These are phyloP conservation scores for Thermomyces lanuginosus DNA, from an alignment of 2,329 filamentous ascomycete species.

Conservation along the genomic window DNA sequence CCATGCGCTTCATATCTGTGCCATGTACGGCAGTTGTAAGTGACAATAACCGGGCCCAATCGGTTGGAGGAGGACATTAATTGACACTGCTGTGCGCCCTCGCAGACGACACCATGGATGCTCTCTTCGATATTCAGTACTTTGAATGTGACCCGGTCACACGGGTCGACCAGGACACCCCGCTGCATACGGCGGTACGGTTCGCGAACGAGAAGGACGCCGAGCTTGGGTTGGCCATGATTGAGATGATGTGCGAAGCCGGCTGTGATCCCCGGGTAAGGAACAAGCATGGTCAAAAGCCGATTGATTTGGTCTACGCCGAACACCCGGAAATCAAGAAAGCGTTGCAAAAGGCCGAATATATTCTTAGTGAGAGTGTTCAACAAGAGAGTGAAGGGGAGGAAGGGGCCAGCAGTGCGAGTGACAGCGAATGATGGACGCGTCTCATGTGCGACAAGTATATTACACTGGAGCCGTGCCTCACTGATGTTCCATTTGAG, in stretches of 20 bases:
- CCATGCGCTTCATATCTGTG: constrained; percentile 78
- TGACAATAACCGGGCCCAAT: constrained; percentile 8
- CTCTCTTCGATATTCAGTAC: constrained; percentile 31
- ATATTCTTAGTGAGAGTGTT: constrained; percentile 31
- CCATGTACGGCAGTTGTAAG: constrained; percentile 69
- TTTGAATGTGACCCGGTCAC: constrained; percentile 34
- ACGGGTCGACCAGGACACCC: constrained; percentile 30
- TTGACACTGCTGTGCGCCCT: not conserved
- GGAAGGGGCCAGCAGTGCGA: constrained; percentile 21
- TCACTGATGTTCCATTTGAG: too few relatives aligned
- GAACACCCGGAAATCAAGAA: constrained; percentile 27
- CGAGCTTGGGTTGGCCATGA: constrained; percentile 28
- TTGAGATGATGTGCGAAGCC: constrained; percentile 34
- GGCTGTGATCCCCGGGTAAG: constrained; percentile 32
- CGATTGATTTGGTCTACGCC: constrained; percentile 27
- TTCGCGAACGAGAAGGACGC: constrained; percentile 32
- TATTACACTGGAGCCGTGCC: too few relatives aligned
- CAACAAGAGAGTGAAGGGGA: constrained; percentile 20
- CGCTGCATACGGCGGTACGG: constrained; percentile 29
- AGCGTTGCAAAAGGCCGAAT: constrained; percentile 30
- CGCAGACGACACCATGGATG: constrained; percentile 32
- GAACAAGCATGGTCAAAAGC: constrained; percentile 33
- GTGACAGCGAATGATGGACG: constrained; percentile 24
- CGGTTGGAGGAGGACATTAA: not conserved
- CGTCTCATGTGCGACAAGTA: too few relatives aligned